These are phyloP conservation scores for Fagopyrum tataricum DNA, from an alignment of 148 eudicot species.

Conservation along the genomic window DNA sequence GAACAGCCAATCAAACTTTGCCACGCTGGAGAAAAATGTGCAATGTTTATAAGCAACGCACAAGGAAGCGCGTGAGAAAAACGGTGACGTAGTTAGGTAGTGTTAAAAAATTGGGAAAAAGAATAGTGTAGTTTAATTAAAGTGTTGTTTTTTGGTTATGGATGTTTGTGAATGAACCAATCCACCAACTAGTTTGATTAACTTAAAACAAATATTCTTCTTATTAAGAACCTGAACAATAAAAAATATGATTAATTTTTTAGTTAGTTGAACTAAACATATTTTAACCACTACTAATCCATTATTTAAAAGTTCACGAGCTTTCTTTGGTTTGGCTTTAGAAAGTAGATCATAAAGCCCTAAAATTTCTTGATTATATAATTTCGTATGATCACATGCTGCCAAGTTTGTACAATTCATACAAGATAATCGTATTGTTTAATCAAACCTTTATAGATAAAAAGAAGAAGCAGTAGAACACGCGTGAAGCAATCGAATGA, in stretches of 20 bases:
- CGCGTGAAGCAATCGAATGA: constrained; percentile 7
- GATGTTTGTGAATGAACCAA: not conserved
- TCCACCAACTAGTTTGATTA: not conserved
- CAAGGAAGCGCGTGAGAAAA: not conserved
- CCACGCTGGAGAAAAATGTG: not conserved
- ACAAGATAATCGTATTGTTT: not conserved
- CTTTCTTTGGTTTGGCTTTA: too few relatives aligned
- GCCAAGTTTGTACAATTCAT: not conserved
- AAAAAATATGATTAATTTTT: too few relatives aligned
- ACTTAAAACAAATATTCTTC: not conserved
- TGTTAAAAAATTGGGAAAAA: not conserved
- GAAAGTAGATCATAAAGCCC: too few relatives aligned
- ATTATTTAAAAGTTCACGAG: too few relatives aligned
- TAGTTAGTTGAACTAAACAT: too few relatives aligned
- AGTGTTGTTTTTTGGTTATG: not conserved
- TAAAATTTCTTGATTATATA: too few relatives aligned
- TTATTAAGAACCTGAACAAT: not conserved
- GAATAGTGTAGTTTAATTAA: not conserved
- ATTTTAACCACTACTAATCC: too few relatives aligned
- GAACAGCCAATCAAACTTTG: not conserved
- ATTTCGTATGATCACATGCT: not conserved
- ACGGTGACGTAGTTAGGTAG: not conserved
- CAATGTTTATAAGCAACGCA: not conserved
- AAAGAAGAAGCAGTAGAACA: not conserved
- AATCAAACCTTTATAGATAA: not conserved